Conservation (phyloP, 768 basidiomycete genomes). For the Punctularia strigosozonata region DNA sequence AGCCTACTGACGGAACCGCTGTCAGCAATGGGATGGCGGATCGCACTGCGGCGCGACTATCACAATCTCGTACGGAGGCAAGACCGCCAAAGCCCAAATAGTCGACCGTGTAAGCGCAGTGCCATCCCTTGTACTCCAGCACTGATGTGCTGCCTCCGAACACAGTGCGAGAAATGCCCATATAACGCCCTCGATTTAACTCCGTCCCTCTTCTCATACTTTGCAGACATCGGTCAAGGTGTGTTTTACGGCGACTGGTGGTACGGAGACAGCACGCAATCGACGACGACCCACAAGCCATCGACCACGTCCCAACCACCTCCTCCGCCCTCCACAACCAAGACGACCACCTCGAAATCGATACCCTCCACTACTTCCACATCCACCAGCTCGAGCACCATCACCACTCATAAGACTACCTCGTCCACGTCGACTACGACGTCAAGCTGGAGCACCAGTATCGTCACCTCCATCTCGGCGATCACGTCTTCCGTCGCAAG, state of each 20-base stretch:
- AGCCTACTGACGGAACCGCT: too few species aligned
- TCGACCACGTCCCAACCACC: constrained; percentile 1
- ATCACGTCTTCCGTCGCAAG: too few species aligned
- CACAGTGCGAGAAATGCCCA: constrained; percentile 56
- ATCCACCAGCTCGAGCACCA: constrained; percentile 5
- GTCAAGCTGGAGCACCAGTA: too few species aligned
- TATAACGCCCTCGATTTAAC: constrained; percentile 52
- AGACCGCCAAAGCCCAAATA: constrained; percentile 19
- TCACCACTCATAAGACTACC: too few species aligned
- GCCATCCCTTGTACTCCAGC: too few species aligned
- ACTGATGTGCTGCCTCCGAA: too few species aligned
- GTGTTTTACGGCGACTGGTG: constrained; percentile 40
- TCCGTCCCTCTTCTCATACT: constrained; percentile 42
- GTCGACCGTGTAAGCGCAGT: constrained; percentile 18
- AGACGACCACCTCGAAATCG: constrained; percentile 2
- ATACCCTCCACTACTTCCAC: constrained; percentile 2
- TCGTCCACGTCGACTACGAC: too few species aligned
- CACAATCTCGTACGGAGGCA: constrained; percentile 23
- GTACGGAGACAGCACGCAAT: constrained; percentile 17
- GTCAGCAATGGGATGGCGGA: constrained; percentile 16
- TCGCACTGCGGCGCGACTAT: constrained; percentile 23
- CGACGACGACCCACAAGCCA: constrained; percentile 3
- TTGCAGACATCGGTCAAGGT: constrained; percentile 30
- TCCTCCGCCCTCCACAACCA: constrained; percentile 3
- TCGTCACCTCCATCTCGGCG: too few species aligned